Conservation (phyloP, 1,139 yeast species). For the Candida sp. region DNA sequence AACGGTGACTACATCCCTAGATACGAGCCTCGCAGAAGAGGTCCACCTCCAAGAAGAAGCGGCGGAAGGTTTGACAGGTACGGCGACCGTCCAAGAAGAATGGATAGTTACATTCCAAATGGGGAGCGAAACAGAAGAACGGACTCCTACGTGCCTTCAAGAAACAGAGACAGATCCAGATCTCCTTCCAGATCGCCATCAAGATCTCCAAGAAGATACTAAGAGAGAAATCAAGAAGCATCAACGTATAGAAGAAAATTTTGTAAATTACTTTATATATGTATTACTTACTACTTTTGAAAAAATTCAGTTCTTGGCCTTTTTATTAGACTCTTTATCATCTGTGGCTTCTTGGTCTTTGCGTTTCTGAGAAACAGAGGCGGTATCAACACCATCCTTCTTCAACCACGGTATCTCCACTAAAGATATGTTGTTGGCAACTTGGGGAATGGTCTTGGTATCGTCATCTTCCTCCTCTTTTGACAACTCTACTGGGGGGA, state of each 20-base stretch:
- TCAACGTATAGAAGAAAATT: neutral
- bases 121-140: constrained; percentile 15
- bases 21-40: constrained; percentile 15
- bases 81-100: constrained; percentile 6
- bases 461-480: neutral
- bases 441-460: constrained; percentile 9
- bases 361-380: neutral
- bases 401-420: constrained; percentile 53
- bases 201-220: constrained; percentile 13
- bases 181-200: constrained; percentile 18
- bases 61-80: constrained; percentile 10
- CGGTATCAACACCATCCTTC: constrained; percentile 15
- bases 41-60: constrained; percentile 11
- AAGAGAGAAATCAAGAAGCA: neutral
- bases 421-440: constrained; percentile 22
- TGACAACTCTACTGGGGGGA: constrained; percentile 19
- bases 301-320: neutral
- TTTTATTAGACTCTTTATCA: neutral
- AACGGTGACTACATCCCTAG: constrained; percentile 36
- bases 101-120: constrained; percentile 12
- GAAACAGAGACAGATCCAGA: constrained; percentile 17
- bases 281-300: neutral
- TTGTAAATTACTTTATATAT: neutral
- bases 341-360: constrained; percentile 10
- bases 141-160: constrained; percentile 24